Conservation (phyloP, 176 grass and related monocot genomes). For the Avena eriantha region DNA sequence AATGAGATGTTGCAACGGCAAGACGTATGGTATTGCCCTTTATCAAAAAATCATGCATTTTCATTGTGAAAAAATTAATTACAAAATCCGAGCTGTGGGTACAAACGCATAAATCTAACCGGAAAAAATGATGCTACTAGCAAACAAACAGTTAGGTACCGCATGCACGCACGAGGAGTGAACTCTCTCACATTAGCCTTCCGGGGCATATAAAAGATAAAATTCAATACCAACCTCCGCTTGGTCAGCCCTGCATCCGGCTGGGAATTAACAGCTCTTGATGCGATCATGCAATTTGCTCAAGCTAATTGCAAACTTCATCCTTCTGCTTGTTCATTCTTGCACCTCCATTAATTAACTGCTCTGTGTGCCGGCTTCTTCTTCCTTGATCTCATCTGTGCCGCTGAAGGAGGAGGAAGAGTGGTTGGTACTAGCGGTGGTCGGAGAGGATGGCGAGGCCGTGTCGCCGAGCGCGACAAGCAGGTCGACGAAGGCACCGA, state of each 20-base stretch:
- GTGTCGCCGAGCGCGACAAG: conserved; percentile 44
- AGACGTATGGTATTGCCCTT: too few relatives aligned
- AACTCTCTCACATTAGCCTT: not conserved
- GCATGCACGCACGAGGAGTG: conserved; percentile 4
- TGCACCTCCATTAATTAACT: not conserved
- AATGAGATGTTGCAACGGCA: too few relatives aligned
- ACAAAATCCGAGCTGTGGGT: too few relatives aligned
- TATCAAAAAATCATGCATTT: too few relatives aligned
- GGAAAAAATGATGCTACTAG: not conserved
- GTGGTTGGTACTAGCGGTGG: conserved; percentile 31
- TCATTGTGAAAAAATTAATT: too few relatives aligned
- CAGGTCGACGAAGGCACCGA: conserved; percentile 79
- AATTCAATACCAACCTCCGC: conserved; percentile 4
- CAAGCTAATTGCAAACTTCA: not conserved
- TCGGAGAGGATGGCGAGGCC: conserved; percentile 32
- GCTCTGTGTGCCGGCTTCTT: not conserved
- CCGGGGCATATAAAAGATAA: not conserved
- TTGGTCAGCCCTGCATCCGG: conserved; percentile 21
- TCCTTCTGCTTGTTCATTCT: not conserved
- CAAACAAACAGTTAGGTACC: conserved; percentile 21
- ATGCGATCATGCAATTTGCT: not conserved
- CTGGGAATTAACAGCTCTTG: conserved; percentile 24
- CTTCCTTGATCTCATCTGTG: conserved; percentile 29
- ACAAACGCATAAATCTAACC: not conserved
- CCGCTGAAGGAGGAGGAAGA: conserved; percentile 1